phyloP scores from a whole-genome alignment of 116 monocot genomes.

The Thalassia testudinum region DNA sequence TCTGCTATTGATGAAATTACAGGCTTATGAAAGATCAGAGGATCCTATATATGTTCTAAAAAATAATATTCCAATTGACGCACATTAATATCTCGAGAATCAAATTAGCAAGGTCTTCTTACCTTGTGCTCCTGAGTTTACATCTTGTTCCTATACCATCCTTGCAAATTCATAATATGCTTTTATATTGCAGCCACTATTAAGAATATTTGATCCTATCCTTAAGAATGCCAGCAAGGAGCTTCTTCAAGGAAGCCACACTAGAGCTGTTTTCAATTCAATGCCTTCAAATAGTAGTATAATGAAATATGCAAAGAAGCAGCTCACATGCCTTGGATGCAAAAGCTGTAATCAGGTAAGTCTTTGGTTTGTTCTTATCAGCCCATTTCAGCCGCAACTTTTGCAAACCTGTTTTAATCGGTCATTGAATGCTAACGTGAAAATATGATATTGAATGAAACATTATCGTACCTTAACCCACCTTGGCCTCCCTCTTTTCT shows the following conservation, averaged over 20 bases:
- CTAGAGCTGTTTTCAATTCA: conserved; percentile 83
- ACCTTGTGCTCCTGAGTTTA: background rate
- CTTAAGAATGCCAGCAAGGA: conserved; percentile 92
- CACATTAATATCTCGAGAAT: conserved; percentile 96
- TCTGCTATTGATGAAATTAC: conserved; percentile 1
- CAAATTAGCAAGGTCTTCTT: conserved; percentile 83
- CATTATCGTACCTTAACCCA: too few species aligned
- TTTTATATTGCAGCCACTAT: conserved; percentile 53
- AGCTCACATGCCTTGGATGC: conserved; percentile 88
- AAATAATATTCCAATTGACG: conserved; percentile 96
- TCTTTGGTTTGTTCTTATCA: too few species aligned
- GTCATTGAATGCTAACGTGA: too few species aligned
- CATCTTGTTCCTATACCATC: background rate
- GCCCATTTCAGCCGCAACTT: too few species aligned
- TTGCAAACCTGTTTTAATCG: too few species aligned
- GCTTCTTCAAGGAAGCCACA: conserved; percentile 94
- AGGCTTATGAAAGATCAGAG: conserved; percentile 98
- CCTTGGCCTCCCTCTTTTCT: too few species aligned
- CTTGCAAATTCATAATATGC: background rate
- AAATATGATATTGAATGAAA: too few species aligned
- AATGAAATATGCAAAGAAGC: conserved; percentile 96
- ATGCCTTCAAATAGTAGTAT: conserved; percentile 92
- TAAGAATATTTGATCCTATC: conserved; percentile 99
- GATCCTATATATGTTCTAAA: conserved; percentile 98
- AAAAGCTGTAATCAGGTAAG: conserved; percentile 83